phyloP scores from a whole-genome alignment of 2,329 filamentous ascomycete species.

The Aspergillus ochraceoroseus region DNA sequence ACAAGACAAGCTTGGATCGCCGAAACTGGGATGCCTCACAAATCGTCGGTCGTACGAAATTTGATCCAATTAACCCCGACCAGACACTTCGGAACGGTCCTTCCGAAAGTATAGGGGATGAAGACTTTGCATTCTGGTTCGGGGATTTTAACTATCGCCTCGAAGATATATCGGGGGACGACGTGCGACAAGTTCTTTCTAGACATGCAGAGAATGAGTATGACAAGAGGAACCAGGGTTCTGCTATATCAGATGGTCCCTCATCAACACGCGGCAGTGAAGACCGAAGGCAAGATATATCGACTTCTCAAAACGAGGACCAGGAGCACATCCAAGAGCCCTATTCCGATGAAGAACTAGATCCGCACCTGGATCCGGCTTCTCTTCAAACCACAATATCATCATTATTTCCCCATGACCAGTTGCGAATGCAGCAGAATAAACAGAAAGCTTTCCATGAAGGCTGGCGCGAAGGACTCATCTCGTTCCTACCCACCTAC shows the following conservation, averaged over 20 bases:
- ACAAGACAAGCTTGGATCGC: conserved; percentile 70
- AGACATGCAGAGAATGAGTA: conserved; percentile 79
- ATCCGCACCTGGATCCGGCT: conserved; percentile 70
- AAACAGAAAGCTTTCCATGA: conserved; percentile 78
- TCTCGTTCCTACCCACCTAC: conserved; percentile 88
- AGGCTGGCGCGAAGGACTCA: conserved; percentile 84
- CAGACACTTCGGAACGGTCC: conserved; percentile 54
- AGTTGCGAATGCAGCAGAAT: conserved; percentile 69
- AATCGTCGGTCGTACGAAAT: conserved; percentile 69
- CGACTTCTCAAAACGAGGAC: too few relatives aligned
- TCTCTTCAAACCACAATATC: conserved; percentile 84
- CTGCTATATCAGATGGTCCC: too few relatives aligned
- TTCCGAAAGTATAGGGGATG: conserved; percentile 68
- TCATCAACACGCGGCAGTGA: too few relatives aligned
- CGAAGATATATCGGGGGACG: conserved; percentile 79
- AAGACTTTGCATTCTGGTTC: conserved; percentile 94
- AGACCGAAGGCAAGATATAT: too few relatives aligned
- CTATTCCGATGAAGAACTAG: conserved; percentile 58
- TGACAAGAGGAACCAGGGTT: conserved; percentile 49
- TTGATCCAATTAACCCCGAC: conserved; percentile 67
- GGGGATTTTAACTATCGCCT: conserved; percentile 94
- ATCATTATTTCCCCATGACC: conserved; percentile 84
- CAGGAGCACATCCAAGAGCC: conserved; percentile 14
- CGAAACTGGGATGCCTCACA: conserved; percentile 86
- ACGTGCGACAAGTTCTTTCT: conserved; percentile 77